A percentile compares a stretch with the other conserved stretches of the same genome.
phyloP scores from a whole-genome alignment of 2,329 filamentous ascomycete genomes.

The Mycosphaerella arachidis region DNA sequence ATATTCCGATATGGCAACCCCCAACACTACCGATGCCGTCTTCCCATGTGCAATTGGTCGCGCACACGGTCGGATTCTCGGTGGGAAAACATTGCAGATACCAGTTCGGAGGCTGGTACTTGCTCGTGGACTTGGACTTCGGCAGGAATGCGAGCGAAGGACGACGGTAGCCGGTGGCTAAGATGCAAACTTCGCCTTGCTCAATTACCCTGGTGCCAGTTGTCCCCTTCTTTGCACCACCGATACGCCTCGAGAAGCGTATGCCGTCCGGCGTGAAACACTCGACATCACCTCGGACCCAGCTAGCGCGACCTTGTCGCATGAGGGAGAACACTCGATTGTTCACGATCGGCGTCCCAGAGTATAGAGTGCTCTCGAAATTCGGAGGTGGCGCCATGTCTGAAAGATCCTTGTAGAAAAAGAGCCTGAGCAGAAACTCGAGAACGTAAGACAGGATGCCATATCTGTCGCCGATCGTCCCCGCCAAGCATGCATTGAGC shows the following conservation, averaged over 20 bases:
- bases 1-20: slow-evolving; percentile 86
- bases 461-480: slow-evolving; percentile 71
- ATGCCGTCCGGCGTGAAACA: slow-evolving; percentile 61
- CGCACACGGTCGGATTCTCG: slow-evolving; percentile 65
- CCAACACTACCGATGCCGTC: slow-evolving; percentile 76
- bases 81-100: slow-evolving; percentile 84
- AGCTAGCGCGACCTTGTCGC: slow-evolving; percentile 69
- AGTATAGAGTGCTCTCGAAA: slow-evolving; percentile 64
- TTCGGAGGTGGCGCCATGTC: slow-evolving; percentile 61
- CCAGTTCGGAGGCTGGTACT: slow-evolving; percentile 78
- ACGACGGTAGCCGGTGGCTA: slow-evolving; percentile 77
- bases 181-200: slow-evolving; percentile 69
- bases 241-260: slow-evolving; percentile 62
- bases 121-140: slow-evolving; percentile 63
- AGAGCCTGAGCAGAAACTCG: slow-evolving; percentile 65
- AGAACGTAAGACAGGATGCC: slow-evolving; percentile 72
- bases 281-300: slow-evolving; percentile 75
- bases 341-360: slow-evolving; percentile 57
- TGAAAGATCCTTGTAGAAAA: slow-evolving; percentile 78
- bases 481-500: slow-evolving; percentile 65
- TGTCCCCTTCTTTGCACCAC: slow-evolving; percentile 1
- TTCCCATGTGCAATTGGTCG: slow-evolving; percentile 79
- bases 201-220: slow-evolving; percentile 47
- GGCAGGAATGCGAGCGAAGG: slow-evolving; percentile 71
- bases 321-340: slow-evolving; percentile 43